Evolutionary conservation across 1,284 basidiomycete genomes (phyloP).

Genomic region (Moesziomyces antarcticus): DNA sequence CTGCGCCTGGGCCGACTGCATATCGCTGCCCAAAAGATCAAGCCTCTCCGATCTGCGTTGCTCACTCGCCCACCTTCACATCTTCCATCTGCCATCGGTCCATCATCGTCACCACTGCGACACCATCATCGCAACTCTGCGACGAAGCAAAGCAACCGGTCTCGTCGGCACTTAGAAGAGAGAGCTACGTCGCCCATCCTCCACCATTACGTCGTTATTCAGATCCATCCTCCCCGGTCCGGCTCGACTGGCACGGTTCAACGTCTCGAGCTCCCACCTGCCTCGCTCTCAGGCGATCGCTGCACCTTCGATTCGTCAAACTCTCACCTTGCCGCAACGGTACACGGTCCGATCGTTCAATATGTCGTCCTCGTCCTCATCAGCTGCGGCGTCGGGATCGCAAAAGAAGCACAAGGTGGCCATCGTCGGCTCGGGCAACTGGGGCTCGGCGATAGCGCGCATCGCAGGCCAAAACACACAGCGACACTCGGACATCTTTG

Average conservation of each 20-base stretch:
- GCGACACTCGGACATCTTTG: conserved; percentile 68
- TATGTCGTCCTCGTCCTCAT: conserved; percentile 29
- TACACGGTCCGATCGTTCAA: conserved; percentile 2
- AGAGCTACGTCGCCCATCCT: neutral
- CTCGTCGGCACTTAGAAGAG: too few relatives aligned
- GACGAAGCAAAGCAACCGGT: too few relatives aligned
- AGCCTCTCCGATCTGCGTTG: neutral
- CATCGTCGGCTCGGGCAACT: conserved; percentile 71
- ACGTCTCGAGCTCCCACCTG: neutral
- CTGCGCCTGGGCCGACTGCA: neutral
- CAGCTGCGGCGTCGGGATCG: conserved; percentile 14
- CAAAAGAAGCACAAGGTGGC: conserved; percentile 71
- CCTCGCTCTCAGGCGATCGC: neutral
- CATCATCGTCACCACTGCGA: neutral
- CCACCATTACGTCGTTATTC: conserved; percentile 38
- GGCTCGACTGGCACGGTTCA: conserved; percentile 33
- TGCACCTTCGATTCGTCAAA: conserved; percentile 4
- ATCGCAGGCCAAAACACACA: conserved; percentile 71
- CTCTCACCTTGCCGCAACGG: conserved; percentile 7
- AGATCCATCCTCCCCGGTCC: conserved; percentile 27
- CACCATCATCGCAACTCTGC: neutral
- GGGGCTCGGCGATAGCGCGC: conserved; percentile 73
- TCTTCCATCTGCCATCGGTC: neutral
- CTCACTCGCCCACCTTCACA: too few relatives aligned
- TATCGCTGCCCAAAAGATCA: neutral